Conservation (phyloP, 306 rosid genomes). For the Elaeagnus macrophylla region DNA sequence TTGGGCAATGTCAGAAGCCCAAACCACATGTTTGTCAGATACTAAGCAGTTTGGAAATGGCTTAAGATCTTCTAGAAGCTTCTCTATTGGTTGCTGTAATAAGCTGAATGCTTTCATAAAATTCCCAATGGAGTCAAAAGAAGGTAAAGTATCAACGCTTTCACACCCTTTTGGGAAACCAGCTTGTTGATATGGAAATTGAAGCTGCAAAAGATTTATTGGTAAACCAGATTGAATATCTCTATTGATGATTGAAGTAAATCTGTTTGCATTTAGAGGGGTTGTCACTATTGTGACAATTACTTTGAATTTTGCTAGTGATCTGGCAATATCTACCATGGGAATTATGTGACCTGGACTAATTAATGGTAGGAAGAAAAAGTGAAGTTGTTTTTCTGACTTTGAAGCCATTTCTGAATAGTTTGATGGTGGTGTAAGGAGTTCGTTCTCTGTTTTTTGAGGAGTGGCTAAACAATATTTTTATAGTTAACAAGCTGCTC, state of each 20-base stretch:
- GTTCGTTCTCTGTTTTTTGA: too few species aligned
- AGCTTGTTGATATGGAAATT: conserved; percentile 1
- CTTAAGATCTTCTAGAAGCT: neutral
- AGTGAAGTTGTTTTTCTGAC: too few species aligned
- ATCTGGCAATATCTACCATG: conserved; percentile 21
- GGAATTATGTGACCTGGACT: conserved; percentile 27
- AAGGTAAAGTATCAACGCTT: conserved; percentile 7
- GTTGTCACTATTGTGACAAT: conserved; percentile 16
- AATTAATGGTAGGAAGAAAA: conserved; percentile 10
- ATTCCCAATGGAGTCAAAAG: neutral
- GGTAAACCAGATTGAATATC: neutral
- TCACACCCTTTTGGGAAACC: conserved; percentile 26
- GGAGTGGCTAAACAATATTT: too few species aligned
- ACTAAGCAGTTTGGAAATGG: conserved; percentile 18
- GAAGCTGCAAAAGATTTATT: conserved; percentile 8
- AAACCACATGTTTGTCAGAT: conserved; percentile 14
- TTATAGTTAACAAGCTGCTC: too few species aligned
- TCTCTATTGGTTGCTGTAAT: conserved; percentile 17
- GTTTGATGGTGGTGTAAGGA: too few species aligned
- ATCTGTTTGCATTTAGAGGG: conserved; percentile 4
- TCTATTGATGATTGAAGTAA: conserved; percentile 1
- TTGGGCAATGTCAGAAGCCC: conserved; percentile 13
- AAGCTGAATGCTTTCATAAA: neutral
- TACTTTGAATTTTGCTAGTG: conserved; percentile 13
- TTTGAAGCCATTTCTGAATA: too few species aligned